Conservation (phyloP, 148 eudicot genomes). For the Bassia scoparia region DNA sequence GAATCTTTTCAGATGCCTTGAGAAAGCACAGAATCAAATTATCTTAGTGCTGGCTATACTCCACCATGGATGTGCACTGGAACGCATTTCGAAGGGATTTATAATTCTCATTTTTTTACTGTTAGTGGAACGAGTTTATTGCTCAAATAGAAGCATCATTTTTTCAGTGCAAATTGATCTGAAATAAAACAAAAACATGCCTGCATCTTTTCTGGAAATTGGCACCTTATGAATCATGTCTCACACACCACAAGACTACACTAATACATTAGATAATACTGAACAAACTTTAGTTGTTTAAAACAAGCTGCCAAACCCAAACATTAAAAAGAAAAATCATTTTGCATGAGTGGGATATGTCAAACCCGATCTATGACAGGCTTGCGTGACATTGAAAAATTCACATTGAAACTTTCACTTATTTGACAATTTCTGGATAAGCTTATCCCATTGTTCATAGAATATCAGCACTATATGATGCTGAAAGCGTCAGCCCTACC, state of each 20-base stretch:
- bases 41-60: too few species aligned
- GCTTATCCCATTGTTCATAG: background rate
- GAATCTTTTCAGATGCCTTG: constrained; percentile 19
- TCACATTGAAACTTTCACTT: too few species aligned
- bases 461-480: background rate
- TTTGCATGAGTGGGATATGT: background rate
- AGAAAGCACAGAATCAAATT: constrained; percentile 25
- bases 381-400: background rate
- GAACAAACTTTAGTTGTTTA: background rate
- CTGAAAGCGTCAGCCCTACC: background rate
- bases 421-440: background rate
- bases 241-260: background rate
- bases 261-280: background rate
- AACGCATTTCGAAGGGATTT: too few species aligned
- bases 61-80: too few species aligned
- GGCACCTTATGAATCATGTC: constrained; percentile 11
- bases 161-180: constrained; percentile 1
- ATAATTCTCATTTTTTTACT: too few species aligned
- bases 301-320: background rate
- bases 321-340: background rate
- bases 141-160: constrained; percentile 5
- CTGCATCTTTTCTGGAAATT: constrained; percentile 2
- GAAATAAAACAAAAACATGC: constrained; percentile 5
- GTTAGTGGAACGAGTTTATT: too few species aligned
- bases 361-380: background rate